Conservation (phyloP, 2,329 filamentous ascomycete species). For the Neophaeococcomyces mojaviensis region DNA sequence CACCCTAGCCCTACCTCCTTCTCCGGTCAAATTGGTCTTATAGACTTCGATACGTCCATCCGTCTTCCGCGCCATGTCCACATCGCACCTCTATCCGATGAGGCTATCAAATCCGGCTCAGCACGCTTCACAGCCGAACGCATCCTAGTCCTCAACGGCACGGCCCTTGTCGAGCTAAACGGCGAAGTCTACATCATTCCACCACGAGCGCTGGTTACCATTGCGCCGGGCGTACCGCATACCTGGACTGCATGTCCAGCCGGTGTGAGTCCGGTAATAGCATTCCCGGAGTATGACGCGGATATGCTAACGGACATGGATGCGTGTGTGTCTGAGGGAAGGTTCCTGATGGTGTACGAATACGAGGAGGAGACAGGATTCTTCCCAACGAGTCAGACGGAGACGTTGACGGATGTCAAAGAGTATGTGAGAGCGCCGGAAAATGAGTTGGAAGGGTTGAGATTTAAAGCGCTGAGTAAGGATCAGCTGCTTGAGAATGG, state of each 20-base stretch:
- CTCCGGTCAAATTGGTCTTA: conserved; percentile 15
- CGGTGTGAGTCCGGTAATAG: conserved; percentile 8
- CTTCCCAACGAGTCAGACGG: conserved; percentile 13
- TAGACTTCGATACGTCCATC: conserved; percentile 16
- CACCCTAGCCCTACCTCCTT: conserved; percentile 11
- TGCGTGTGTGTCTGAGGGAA: conserved; percentile 8
- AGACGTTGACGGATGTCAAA: conserved; percentile 7
- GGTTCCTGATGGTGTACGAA: conserved; percentile 17
- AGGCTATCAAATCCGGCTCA: background rate
- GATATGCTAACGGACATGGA: conserved; percentile 4
- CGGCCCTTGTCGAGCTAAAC: conserved; percentile 14
- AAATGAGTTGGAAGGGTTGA: conserved; percentile 10
- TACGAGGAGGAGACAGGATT: conserved; percentile 17
- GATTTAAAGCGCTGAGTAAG: background rate
- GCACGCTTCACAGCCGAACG: conserved; percentile 10
- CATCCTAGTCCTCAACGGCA: conserved; percentile 15
- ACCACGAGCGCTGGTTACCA: conserved; percentile 13
- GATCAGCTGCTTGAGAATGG: background rate
- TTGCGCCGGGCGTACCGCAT: conserved; percentile 15
- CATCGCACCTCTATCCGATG: conserved; percentile 9
- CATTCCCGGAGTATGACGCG: conserved; percentile 5
- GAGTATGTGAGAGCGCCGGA: conserved; percentile 11
- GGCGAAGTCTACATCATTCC: conserved; percentile 16
- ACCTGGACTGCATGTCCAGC: conserved; percentile 17
- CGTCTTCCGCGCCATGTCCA: conserved; percentile 16